Percentiles rank a stretch among this genome's conserved stretches.
These are phyloP conservation scores for Sedum album DNA, from an alignment of 164 flowering plant genomes.

Conservation along the genomic window DNA sequence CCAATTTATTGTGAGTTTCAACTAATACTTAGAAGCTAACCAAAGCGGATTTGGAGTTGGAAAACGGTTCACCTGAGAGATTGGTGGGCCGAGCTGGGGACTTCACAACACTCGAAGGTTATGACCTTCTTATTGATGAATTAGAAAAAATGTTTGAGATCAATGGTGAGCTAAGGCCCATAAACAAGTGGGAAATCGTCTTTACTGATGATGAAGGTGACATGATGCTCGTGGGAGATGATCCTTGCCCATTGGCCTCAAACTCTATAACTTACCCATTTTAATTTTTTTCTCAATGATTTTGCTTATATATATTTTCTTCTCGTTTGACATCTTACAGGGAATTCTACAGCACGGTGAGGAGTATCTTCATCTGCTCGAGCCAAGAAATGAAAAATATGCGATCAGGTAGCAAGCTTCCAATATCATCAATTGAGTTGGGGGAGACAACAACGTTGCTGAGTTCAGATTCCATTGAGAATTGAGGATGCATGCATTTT, in stretches of 20 bases:
- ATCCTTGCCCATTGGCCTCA: slow-evolving; percentile 50
- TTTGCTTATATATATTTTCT: too few relatives aligned
- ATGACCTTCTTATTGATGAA: slow-evolving; percentile 57
- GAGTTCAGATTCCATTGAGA: slow-evolving; percentile 29
- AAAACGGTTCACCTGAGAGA: slow-evolving; percentile 71
- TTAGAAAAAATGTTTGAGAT: slow-evolving; percentile 79
- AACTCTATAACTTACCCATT: background rate
- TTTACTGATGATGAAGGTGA: slow-evolving; percentile 94
- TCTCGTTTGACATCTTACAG: slow-evolving; percentile 25
- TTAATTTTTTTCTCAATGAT: too few relatives aligned
- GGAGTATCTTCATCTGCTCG: slow-evolving; percentile 64
- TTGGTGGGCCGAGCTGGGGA: slow-evolving; percentile 95
- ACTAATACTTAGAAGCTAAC: slow-evolving; percentile 61
- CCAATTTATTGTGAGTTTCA: slow-evolving; percentile 65
- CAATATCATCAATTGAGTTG: slow-evolving; percentile 22
- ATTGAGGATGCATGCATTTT: slow-evolving; percentile 9
- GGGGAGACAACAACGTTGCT: slow-evolving; percentile 25
- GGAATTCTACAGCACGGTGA: slow-evolving; percentile 82
- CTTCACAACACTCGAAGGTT: slow-evolving; percentile 49
- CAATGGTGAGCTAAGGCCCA: slow-evolving; percentile 52
- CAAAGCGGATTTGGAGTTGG: slow-evolving; percentile 48
- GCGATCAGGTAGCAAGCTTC: slow-evolving; percentile 37
- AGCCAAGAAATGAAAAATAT: slow-evolving; percentile 78
- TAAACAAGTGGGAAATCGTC: slow-evolving; percentile 71
- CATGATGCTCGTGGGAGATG: slow-evolving; percentile 44